A percentile compares a stretch with the other conserved stretches of the same genome.
phyloP scores from a whole-genome alignment of 345 rosid genomes.

The Eucalyptus shirleyi region DNA sequence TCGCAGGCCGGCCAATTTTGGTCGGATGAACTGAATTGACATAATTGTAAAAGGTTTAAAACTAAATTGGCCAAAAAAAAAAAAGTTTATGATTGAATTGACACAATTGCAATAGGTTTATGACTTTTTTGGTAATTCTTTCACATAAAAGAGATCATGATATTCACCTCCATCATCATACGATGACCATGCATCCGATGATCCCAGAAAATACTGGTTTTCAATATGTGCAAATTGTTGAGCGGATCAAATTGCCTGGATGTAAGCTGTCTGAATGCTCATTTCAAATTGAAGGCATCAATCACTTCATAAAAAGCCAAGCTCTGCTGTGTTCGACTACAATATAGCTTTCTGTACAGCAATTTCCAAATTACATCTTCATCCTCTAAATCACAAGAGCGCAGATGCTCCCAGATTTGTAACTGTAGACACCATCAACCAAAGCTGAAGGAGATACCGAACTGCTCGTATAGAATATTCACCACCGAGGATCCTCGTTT shows the following conservation, averaged over 20 bases:
- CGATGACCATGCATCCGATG: too few relatives aligned
- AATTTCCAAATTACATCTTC: background rate
- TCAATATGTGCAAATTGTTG: too few relatives aligned
- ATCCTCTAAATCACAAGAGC: background rate
- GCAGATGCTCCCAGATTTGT: background rate
- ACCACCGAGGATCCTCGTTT: background rate
- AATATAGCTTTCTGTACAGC: background rate
- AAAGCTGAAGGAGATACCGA: background rate
- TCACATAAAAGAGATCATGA: too few relatives aligned
- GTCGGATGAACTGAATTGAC: fast-evolving
- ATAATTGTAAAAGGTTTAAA: too few relatives aligned
- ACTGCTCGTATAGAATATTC: background rate
- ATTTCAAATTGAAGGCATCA: background rate
- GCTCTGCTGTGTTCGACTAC: background rate
- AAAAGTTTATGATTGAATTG: too few relatives aligned
- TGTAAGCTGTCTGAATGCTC: too few relatives aligned
- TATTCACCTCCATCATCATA: too few relatives aligned
- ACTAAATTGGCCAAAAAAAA: too few relatives aligned
- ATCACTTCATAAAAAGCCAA: background rate
- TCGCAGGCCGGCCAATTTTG: fast-evolving
- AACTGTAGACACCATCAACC: background rate
- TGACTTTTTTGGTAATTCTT: too few relatives aligned
- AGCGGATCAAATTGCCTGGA: too few relatives aligned
- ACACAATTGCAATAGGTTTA: too few relatives aligned
- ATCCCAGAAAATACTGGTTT: too few relatives aligned